Base-by-base conservation (phyloP, 306 rosid genomes). In the Castanea sativa region DNA sequence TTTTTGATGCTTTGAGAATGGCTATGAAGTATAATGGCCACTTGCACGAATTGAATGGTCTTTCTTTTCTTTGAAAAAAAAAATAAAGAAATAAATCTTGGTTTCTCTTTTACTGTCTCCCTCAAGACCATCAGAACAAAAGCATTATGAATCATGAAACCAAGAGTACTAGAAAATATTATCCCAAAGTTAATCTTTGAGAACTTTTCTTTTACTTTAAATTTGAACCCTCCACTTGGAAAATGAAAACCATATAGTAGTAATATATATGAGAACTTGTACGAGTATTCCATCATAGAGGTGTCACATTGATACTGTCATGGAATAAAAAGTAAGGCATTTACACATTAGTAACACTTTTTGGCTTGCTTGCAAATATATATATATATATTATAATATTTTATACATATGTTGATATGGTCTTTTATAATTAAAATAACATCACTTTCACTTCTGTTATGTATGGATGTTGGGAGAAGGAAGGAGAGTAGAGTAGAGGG, bases 1-100 rank as follows among this genome's bases (percentile, higher is more conserved):
- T 78, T 79, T 81, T 79, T 52, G 82, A 84, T 69, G 78, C 82
- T 72, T 64, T 58, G 70, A 76, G 73, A 72, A 81, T 87, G 90
- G 73, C 83, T 61, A 69, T 67, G 25, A 75, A 79, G 73, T 71
- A 61, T 80, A 27, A 81, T 82, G 58, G 29, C 67, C 83, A 80
- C 82, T 79, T 51, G 76, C 89, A 84, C 88, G 80, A 60, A 12
- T 69, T 78, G 59, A 49, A 67, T 35, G 51, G 29, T 6, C 4
- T n/a, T 57, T 57, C 8, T 57, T 12, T 45, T 45, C 1, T 12
- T 12, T 45, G 0, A 11, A 45, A 12, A 45, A 43, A 43, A 1
- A 12, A 49, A 49, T 0, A 13, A 49, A 49, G 20, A 19, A 6
- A 21, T 21, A 59, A 15, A 60, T 60, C 25, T 60, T 29, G 33